phyloP scores from a whole-genome alignment of 2,329 filamentous ascomycete genomes.

The Hypoxylon sp. region DNA sequence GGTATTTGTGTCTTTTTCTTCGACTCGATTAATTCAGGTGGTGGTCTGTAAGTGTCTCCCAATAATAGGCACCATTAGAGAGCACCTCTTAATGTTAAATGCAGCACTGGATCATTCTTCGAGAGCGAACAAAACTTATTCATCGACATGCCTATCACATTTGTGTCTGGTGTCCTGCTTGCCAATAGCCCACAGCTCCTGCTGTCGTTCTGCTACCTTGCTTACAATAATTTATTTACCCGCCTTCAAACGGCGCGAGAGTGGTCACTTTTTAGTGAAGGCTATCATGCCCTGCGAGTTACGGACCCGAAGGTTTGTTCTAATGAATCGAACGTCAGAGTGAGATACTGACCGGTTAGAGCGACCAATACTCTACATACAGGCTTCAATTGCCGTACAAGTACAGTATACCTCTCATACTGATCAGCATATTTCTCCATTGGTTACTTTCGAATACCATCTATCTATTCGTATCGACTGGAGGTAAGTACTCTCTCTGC shows the following conservation, averaged over 20 bases:
- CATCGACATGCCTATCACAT: conserved; percentile 20
- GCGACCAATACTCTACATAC: conserved; percentile 56
- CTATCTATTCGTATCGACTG: conserved; percentile 54
- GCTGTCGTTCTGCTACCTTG: conserved; percentile 59
- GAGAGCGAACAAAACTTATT: conserved; percentile 36
- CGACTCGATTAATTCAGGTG: not conserved
- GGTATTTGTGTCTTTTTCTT: conserved; percentile 22
- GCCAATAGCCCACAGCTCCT: conserved; percentile 61
- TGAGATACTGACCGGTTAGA: conserved; percentile 32
- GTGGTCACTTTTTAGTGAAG: conserved; percentile 57
- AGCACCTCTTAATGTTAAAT: not conserved
- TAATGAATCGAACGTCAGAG: not conserved
- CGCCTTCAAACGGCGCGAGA: conserved; percentile 60
- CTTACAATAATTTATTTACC: conserved; percentile 61
- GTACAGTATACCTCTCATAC: conserved; percentile 58
- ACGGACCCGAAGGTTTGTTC: conserved; percentile 50
- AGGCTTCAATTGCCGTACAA: conserved; percentile 60
- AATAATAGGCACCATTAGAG: not conserved
- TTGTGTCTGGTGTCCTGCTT: conserved; percentile 35
- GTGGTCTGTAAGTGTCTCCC: conserved; percentile 12
- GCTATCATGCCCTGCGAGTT: conserved; percentile 56
- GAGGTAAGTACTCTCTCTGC: conserved; percentile 36
- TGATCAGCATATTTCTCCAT: conserved; percentile 56
- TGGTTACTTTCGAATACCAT: conserved; percentile 61
- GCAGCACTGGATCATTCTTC: conserved; percentile 27